Evolutionary conservation across 805 yeast species (phyloP).

Genomic region (Ogataea haglerorum): DNA sequence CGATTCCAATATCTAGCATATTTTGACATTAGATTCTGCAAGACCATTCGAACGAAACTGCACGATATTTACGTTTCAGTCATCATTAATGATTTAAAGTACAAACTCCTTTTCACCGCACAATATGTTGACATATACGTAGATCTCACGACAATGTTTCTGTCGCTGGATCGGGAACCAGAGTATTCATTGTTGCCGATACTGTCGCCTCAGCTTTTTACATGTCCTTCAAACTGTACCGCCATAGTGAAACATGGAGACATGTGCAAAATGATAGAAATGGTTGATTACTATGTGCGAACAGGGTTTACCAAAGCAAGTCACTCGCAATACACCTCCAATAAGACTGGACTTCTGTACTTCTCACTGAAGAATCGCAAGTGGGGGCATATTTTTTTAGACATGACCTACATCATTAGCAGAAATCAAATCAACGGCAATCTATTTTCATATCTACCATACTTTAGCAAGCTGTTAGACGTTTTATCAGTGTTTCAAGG

Average conservation of each 20-base stretch:
- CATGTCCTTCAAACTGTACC: slow-evolving; percentile 79
- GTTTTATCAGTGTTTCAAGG: slow-evolving; percentile 72
- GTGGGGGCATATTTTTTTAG: slow-evolving; percentile 76
- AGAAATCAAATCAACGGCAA: slow-evolving; percentile 56
- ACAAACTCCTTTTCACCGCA: slow-evolving; percentile 58
- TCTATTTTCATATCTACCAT: slow-evolving; percentile 41
- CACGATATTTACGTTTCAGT: slow-evolving; percentile 66
- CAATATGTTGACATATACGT: slow-evolving; percentile 87
- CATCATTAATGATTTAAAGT: slow-evolving; percentile 56
- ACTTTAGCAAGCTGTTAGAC: slow-evolving; percentile 61
- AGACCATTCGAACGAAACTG: slow-evolving; percentile 49
- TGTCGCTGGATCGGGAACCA: slow-evolving; percentile 81
- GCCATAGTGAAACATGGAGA: slow-evolving; percentile 63
- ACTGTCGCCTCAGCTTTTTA: slow-evolving; percentile 80
- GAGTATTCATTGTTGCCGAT: slow-evolving; percentile 72
- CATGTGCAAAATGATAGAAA: slow-evolving; percentile 55
- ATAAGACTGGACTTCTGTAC: slow-evolving; percentile 36
- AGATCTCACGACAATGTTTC: slow-evolving; percentile 62
- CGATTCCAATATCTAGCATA: slow-evolving; percentile 58
- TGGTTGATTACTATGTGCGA: slow-evolving; percentile 62
- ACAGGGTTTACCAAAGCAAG: slow-evolving; percentile 37
- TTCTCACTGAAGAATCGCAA: slow-evolving; percentile 59
- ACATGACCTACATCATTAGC: slow-evolving; percentile 71
- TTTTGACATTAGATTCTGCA: slow-evolving; percentile 74
- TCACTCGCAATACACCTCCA: slow-evolving; percentile 40